Conservation (phyloP, 2,329 filamentous ascomycete species). For the Zopfia rhizophila region DNA sequence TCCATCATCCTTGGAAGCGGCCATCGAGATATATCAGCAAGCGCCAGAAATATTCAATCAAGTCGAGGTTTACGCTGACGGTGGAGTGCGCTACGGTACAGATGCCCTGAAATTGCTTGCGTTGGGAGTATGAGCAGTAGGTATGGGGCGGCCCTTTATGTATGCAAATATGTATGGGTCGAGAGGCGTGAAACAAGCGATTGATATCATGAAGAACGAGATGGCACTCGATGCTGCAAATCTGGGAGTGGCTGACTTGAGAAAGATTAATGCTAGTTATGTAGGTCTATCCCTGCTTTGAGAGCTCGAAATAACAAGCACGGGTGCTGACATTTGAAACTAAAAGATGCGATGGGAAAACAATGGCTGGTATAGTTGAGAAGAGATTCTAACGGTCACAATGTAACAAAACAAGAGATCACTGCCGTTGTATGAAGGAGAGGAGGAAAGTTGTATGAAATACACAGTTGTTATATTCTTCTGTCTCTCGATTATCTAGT, state of each 20-base stretch:
- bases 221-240: slow-evolving; percentile 40
- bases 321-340: too few species aligned
- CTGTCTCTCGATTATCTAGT: too few species aligned
- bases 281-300: too few species aligned
- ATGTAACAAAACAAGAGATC: too few species aligned
- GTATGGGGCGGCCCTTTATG: slow-evolving; percentile 59
- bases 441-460: too few species aligned
- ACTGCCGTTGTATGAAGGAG: too few species aligned
- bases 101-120: slow-evolving; percentile 45
- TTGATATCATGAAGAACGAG: slow-evolving; percentile 61
- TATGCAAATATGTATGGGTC: slow-evolving; percentile 65
- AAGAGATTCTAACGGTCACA: too few species aligned
- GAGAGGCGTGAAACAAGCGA: slow-evolving; percentile 68
- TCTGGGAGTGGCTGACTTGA: slow-evolving; percentile 24
- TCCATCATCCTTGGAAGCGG: slow-evolving; percentile 75
- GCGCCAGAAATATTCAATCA: slow-evolving; percentile 44
- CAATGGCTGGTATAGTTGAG: too few species aligned
- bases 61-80: slow-evolving; percentile 45
- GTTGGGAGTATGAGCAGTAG: slow-evolving; percentile 45
- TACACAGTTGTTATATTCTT: too few species aligned
- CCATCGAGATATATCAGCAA: slow-evolving; percentile 74
- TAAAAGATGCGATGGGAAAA: too few species aligned
- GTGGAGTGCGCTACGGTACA: slow-evolving; percentile 42
- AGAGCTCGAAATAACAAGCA: too few species aligned
- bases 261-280: slow-evolving; percentile 20